These are phyloP conservation scores for Corniculantispora saksenae DNA, from an alignment of 2,329 filamentous ascomycete genomes.

Conservation along the genomic window DNA sequence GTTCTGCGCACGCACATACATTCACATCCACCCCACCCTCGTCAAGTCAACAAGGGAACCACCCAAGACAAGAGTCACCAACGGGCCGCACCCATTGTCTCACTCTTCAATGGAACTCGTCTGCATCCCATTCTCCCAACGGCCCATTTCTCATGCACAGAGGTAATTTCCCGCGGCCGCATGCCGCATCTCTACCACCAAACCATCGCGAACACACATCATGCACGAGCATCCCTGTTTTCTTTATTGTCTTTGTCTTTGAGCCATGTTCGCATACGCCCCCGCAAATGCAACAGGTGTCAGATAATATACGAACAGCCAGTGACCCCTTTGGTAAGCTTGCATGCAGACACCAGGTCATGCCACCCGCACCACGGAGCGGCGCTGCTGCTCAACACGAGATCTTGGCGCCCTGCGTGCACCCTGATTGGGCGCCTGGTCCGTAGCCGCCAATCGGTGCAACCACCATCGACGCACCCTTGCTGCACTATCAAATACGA, in stretches of 20 bases:
- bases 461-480: background rate
- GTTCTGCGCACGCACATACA: too few species aligned
- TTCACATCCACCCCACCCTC: background rate
- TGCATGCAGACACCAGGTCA: constrained; percentile 11
- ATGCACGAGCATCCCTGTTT: background rate
- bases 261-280: background rate
- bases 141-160: background rate
- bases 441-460: constrained; percentile 3
- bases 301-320: background rate
- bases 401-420: constrained; percentile 7
- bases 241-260: too few species aligned
- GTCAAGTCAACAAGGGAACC: background rate
- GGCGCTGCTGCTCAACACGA: constrained; percentile 16
- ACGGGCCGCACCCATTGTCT: constrained; percentile 1
- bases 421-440: constrained; percentile 8
- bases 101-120: background rate
- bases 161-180: background rate
- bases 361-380: background rate
- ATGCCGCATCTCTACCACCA: background rate
- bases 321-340: background rate
- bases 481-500: background rate
- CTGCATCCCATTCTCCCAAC: too few species aligned
- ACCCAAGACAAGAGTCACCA: background rate
- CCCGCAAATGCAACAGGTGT: background rate
- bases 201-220: background rate